Base-by-base conservation (phyloP, 2,329 filamentous ascomycete species). In the Lachnum nothofagi region DNA sequence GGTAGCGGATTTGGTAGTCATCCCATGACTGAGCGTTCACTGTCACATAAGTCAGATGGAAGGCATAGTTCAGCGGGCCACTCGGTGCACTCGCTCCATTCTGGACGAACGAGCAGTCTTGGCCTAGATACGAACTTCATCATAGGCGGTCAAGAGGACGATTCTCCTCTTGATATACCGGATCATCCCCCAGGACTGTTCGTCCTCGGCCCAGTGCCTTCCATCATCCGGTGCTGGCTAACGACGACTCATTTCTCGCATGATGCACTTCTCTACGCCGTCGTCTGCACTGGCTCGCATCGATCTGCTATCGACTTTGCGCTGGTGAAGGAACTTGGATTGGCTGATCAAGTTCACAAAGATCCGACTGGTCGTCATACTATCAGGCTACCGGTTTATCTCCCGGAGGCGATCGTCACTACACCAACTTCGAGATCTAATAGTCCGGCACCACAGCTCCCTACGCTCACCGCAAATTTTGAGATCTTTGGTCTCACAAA, bases 11-110 rank as follows among this genome's bases (percentile, higher is more conserved):
- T 96, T 61, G 85, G 86, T 48, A 82, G 82, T 31, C 82, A 88
- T 64, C 79, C 82, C 35, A 82, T 96, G 81, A 93, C 87, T 68
- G 93, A 98, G 69, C 83, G 93, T 14, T 88, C 90, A 1, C 78
- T 89, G 14, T 98, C 93, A 9, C 90, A 97, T 74, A 95, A 95
- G 65, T 97, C 93, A 0, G 91, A 98, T 65, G 93, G 93, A 29
- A 80, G 91, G 53, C 89, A 95, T 63, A 97, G 91, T 67, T 97
- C 91, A 7, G 83, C 89, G n/a, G 89, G 89, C 4, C 86, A 91
- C 59, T 93, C 84, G 6, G 79, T 84, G 16, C 82, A 86, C 55
- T 79, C 81, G 1, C 72, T 78, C 58, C 80, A 83, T 66, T 95
- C 89, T 7, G 80, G 86, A 23, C 82, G 90, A 39, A 89, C 88